A percentile compares a stretch with the other conserved stretches of the same genome.
Evolutionary conservation across 176 grass and related monocot genomes (phyloP).

Genomic region (Carex pumila): DNA sequence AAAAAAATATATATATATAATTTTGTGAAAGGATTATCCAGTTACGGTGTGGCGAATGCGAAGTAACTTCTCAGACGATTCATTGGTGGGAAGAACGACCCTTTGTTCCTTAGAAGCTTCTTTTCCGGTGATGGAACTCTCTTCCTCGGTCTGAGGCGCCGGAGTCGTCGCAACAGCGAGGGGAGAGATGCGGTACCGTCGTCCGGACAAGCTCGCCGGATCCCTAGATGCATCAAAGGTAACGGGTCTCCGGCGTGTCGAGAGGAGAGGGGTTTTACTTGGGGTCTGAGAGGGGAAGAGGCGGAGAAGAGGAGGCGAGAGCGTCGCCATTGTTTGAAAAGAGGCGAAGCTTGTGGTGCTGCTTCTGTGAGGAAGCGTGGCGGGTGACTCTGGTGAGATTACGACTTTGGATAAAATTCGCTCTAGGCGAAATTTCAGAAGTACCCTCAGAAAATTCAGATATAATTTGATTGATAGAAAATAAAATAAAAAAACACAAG

Average conservation of each 20-base stretch:
- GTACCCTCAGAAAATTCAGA: not conserved
- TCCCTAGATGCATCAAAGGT: not conserved
- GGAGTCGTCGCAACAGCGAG: conserved; percentile 22
- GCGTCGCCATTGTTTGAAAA: conserved; percentile 42
- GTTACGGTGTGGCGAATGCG: conserved; percentile 84
- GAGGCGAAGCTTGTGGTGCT: conserved; percentile 25
- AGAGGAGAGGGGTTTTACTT: not conserved
- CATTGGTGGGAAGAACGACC: conserved; percentile 76
- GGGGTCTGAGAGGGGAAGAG: not conserved
- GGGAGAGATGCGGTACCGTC: conserved; percentile 23
- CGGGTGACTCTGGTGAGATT: not conserved
- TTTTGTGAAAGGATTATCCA: not conserved
- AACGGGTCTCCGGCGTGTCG: not conserved
- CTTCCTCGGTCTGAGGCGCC: not conserved
- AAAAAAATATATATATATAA: not conserved
- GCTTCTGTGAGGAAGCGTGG: conserved; percentile 26
- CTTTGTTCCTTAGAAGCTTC: conserved; percentile 22
- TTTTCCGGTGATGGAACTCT: not conserved
- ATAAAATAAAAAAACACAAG: too few species aligned
- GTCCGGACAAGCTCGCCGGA: not conserved
- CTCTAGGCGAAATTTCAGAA: not conserved
- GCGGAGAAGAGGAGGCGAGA: conserved; percentile 33
- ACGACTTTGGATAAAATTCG: conserved; percentile 1
- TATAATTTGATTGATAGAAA: not conserved
- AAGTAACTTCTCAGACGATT: conserved; percentile 63